phyloP scores from a whole-genome alignment of 257 asterid species.

The Przewalskia tangutica region DNA sequence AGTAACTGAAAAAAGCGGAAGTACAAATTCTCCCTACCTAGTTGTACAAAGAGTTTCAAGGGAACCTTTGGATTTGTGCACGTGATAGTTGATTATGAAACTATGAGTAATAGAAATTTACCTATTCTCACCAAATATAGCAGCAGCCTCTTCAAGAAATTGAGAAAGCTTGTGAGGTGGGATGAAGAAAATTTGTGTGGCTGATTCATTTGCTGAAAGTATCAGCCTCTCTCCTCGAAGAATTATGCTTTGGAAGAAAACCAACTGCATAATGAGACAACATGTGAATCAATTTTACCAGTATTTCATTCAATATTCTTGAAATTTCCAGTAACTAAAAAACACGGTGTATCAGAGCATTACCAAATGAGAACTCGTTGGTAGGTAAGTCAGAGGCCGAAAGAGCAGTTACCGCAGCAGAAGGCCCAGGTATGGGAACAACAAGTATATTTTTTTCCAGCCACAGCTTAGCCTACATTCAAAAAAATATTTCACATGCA shows the following conservation, averaged over 20 bases:
- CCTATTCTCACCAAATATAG: conserved; percentile 66
- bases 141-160: conserved; percentile 64
- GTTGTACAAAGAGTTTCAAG: neutral
- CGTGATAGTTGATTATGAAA: neutral
- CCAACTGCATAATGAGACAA: conserved; percentile 59
- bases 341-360: conserved; percentile 4
- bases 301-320: neutral
- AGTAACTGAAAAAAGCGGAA: neutral
- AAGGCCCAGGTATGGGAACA: conserved; percentile 90
- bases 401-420: conserved; percentile 83
- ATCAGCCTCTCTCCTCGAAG: conserved; percentile 69
- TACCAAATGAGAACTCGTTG: conserved; percentile 89
- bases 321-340: neutral
- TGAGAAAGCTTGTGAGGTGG: conserved; percentile 89
- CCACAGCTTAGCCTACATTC: conserved; percentile 66
- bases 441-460: conserved; percentile 54
- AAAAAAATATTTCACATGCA: conserved; percentile 4
- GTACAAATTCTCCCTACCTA: neutral
- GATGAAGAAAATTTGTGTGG: conserved; percentile 79
- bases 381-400: conserved; percentile 86
- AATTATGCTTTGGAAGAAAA: conserved; percentile 79
- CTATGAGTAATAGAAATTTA: conserved; percentile 14
- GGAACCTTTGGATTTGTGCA: neutral
- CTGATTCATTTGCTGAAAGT: conserved; percentile 57
- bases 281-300: neutral